Conservation (phyloP, 2,329 filamentous ascomycete species). For the Talaromyces piceae region DNA sequence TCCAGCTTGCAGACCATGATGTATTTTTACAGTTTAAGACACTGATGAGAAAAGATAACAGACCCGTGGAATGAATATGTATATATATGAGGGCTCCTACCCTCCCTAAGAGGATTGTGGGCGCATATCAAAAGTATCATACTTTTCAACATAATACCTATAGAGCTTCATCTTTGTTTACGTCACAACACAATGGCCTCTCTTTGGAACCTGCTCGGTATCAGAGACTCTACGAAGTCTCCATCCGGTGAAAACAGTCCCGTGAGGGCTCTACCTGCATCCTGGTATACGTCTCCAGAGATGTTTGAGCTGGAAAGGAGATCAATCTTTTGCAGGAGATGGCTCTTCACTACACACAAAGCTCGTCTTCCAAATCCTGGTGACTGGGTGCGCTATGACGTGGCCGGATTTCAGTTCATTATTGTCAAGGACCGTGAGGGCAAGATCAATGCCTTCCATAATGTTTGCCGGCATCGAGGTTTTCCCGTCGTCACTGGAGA, state of each 20-base stretch:
- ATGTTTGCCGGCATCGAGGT: conserved; percentile 53
- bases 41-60: neutral
- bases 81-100: neutral
- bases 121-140: neutral
- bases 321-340: conserved; percentile 52
- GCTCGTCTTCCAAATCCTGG: conserved; percentile 45
- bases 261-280: conserved; percentile 41
- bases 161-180: neutral
- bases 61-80: neutral
- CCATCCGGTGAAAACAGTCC: conserved; percentile 21
- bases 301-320: conserved; percentile 51
- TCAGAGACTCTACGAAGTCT: conserved; percentile 20
- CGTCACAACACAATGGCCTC: conserved; percentile 12
- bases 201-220: conserved; percentile 34
- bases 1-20: neutral
- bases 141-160: neutral
- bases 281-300: conserved; percentile 37
- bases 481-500: conserved; percentile 48
- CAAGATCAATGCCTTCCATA: conserved; percentile 53
- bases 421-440: conserved; percentile 44
- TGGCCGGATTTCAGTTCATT: conserved; percentile 52
- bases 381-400: conserved; percentile 50
- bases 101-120: neutral
- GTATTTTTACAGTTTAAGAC: neutral
- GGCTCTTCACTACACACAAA: conserved; percentile 34